Base-by-base conservation (phyloP, 148 eudicot species). In the Amaranthus palmeri region DNA sequence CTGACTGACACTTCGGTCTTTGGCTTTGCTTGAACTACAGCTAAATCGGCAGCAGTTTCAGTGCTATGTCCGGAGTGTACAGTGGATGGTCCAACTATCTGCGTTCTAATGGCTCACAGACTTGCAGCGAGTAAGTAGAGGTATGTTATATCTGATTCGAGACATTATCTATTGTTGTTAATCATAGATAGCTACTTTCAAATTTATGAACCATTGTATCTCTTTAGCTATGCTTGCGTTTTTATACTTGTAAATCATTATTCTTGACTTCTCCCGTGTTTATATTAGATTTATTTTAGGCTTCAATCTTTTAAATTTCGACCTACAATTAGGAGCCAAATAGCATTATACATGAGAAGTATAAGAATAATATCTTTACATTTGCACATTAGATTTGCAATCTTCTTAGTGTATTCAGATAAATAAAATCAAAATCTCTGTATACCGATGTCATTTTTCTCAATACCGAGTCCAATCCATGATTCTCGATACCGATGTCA, bases 1-100 rank as follows among this genome's bases (percentile, higher is more conserved):
- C 54, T 54, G 51, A 42, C 69, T 60, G 25, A 13, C 69, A 54
- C 70, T 73, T 50, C 72, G 67, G 55, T 74, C 63, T 71, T 75
- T 88, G 96, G 88, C 92, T 93, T 25, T 77, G 96, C 88, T 65
- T 54, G 42, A 11, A 10, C 17, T 5, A 86, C 96, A 25, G 91
- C 90, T 78, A 96, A 95, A 73, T 90, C 98, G 75, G 96, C 90
- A 88, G 98, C 96, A 61, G 98, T 93, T 68, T 92, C 97, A n/a
- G 97, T 96, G 44, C 88, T 86, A 81, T 88, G 90, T 66, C 74
- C 90, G 87, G 84, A 93, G 80, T 90, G 87, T 75, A 96, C 87
- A 75, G 86, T 88, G 54, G 96, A 95, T 54, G 96, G 96, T 76
- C 98, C 95, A 7, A 85, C 90, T 76, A 90, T 90, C 75, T 88